These are phyloP conservation scores for Heliocybe sulcata DNA, from an alignment of 1,284 basidiomycete species.

Conservation along the genomic window DNA sequence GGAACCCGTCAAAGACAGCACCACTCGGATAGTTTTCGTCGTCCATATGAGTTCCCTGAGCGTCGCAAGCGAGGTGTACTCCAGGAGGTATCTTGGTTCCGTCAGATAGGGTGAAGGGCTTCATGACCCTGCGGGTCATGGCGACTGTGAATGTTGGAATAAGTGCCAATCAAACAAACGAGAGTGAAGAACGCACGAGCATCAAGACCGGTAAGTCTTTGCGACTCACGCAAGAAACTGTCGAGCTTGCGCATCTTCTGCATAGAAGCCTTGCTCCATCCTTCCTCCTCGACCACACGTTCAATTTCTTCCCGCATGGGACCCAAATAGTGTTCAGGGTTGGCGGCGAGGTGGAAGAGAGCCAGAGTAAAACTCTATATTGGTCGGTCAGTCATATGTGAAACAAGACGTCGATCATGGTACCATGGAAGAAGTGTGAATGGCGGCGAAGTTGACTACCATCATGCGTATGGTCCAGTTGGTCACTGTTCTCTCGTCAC, in stretches of 20 bases:
- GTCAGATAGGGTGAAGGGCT: conserved; percentile 30
- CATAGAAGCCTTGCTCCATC: conserved; percentile 38
- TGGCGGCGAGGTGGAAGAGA: conserved; percentile 32
- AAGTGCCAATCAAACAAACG: neutral
- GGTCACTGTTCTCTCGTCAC: conserved; percentile 9
- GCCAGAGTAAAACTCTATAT: conserved; percentile 27
- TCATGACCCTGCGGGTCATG: conserved; percentile 18
- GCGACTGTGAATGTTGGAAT: conserved; percentile 18
- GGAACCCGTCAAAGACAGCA: conserved; percentile 33
- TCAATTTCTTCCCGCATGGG: conserved; percentile 40
- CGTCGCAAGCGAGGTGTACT: conserved; percentile 31
- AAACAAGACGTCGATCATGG: neutral
- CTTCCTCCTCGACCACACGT: conserved; percentile 24
- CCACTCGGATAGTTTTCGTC: conserved; percentile 32
- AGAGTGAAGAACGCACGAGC: conserved; percentile 9
- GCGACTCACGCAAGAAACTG: conserved; percentile 43
- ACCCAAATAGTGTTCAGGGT: conserved; percentile 27
- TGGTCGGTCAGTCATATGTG: neutral
- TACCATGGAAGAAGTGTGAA: conserved; percentile 24
- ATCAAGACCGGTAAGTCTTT: conserved; percentile 25
- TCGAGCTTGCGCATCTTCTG: conserved; percentile 42
- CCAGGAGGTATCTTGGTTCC: conserved; percentile 36
- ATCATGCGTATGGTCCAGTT: conserved; percentile 16
- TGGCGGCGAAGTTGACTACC: conserved; percentile 22
- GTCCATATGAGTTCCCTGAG: conserved; percentile 33